Evolutionary conservation across 805 yeast species (phyloP).

Genomic region (Debaryomyces prosopidis): DNA sequence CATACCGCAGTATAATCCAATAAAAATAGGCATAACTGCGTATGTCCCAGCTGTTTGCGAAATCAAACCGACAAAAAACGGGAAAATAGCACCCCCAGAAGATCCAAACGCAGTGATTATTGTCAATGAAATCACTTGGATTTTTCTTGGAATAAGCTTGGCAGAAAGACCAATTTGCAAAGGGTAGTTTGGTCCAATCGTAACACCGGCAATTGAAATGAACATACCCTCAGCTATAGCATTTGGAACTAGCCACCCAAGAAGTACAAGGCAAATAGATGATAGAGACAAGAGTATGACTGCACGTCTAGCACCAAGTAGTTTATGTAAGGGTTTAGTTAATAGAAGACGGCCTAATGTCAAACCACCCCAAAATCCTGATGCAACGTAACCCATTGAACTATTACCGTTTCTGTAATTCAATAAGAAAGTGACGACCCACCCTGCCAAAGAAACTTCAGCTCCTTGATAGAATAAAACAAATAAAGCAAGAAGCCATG

Average conservation of each 20-base stretch:
- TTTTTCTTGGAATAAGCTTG: constrained; percentile 49
- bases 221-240: constrained; percentile 47
- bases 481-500: constrained; percentile 53
- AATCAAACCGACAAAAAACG: constrained; percentile 52
- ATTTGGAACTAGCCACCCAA: constrained; percentile 51
- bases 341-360: constrained; percentile 62
- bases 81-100: constrained; percentile 58
- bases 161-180: constrained; percentile 47
- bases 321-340: constrained; percentile 37
- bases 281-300: constrained; percentile 32
- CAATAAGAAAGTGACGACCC: constrained; percentile 65
- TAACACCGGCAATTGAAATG: constrained; percentile 54
- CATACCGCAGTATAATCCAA: constrained; percentile 37
- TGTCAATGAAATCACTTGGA: constrained; percentile 50
- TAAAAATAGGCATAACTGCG: constrained; percentile 50
- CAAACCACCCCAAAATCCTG: constrained; percentile 73
- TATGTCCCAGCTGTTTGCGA: constrained; percentile 47
- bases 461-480: constrained; percentile 67
- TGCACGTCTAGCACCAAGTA: constrained; percentile 47
- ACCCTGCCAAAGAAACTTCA: constrained; percentile 69
- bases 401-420: constrained; percentile 51
- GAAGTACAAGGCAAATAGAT: constrained; percentile 38
- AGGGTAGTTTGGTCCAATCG: constrained; percentile 69
- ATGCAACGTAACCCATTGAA: constrained; percentile 60
- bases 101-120: constrained; percentile 57